Percentiles rank a stretch among this genome's conserved stretches.
Conservation (phyloP, 306 rosid species). For the Sicyos edulis region DNA sequence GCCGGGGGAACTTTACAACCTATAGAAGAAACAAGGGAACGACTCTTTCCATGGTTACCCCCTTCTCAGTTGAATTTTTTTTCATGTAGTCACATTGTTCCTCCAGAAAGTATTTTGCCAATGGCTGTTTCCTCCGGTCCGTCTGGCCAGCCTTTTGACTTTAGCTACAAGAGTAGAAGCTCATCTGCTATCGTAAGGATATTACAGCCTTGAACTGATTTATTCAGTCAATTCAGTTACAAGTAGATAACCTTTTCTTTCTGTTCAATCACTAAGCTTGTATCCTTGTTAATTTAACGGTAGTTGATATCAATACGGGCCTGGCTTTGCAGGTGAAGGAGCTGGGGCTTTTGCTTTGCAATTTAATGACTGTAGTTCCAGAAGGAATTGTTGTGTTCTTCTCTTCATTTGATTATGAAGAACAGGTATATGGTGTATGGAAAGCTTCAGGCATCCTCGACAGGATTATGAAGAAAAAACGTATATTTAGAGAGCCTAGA, state of each 20-base stretch:
- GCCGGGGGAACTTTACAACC: slow-evolving; percentile 95
- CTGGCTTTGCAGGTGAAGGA: slow-evolving; percentile 59
- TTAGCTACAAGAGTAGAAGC: slow-evolving; percentile 73
- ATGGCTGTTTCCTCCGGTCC: slow-evolving; percentile 80
- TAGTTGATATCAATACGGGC: slow-evolving; percentile 27
- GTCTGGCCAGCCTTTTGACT: slow-evolving; percentile 73
- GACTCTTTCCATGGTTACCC: slow-evolving; percentile 78
- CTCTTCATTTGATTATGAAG: slow-evolving; percentile 91
- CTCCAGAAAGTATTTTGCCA: slow-evolving; percentile 82
- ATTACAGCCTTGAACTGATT: slow-evolving; percentile 21
- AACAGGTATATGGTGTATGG: slow-evolving; percentile 65
- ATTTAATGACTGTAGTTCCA: slow-evolving; percentile 65
- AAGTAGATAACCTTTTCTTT: too few species aligned
- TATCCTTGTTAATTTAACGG: too few species aligned
- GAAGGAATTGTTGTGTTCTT: slow-evolving; percentile 93
- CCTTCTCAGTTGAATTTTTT: slow-evolving; percentile 61
- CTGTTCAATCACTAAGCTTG: too few species aligned
- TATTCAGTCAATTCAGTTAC: too few species aligned
- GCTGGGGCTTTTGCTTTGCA: slow-evolving; percentile 74
- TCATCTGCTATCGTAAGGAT: slow-evolving; percentile 50
- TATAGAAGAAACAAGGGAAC: slow-evolving; percentile 81
- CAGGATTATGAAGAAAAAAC: slow-evolving; percentile 73
- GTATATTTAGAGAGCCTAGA: slow-evolving; percentile 83
- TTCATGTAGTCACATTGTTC: slow-evolving; percentile 81
- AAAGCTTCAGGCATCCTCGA: slow-evolving; percentile 68